Conservation (phyloP, 129 eudicot genomes). For the Sambucus nigra region DNA sequence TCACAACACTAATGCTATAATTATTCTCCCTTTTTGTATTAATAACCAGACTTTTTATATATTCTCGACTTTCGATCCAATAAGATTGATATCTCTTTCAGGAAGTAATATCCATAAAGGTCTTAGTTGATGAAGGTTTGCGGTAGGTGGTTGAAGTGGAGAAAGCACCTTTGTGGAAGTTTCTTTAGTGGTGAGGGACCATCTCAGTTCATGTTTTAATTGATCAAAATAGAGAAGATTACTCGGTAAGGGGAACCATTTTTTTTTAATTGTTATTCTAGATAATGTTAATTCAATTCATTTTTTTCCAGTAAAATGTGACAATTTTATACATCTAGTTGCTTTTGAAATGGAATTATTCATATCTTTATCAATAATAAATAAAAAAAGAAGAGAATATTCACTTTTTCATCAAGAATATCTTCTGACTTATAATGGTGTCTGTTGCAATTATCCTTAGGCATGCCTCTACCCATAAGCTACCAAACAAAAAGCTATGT, state of each 20-base stretch:
- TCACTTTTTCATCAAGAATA: too few relatives aligned
- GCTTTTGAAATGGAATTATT: too few relatives aligned
- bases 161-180: conserved; percentile 96
- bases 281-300: not conserved
- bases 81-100: conserved; percentile 25
- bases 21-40: too few relatives aligned
- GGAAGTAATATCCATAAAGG: conserved; percentile 87
- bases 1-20: too few relatives aligned
- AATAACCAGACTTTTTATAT: too few relatives aligned
- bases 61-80: too few relatives aligned
- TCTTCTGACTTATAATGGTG: too few relatives aligned
- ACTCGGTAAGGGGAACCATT: conserved; percentile 41
- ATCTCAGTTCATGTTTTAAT: conserved; percentile 87
- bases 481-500: too few relatives aligned
- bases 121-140: conserved; percentile 73
- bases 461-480: too few relatives aligned
- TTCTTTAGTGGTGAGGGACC: conserved; percentile 96
- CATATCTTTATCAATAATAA: too few relatives aligned
- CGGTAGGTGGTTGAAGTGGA: conserved; percentile 90
- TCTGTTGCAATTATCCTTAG: too few relatives aligned
- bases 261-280: not conserved
- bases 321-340: not conserved
- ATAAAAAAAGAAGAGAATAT: too few relatives aligned
- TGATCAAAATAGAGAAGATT: conserved; percentile 83
- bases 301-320: not conserved